Evolutionary conservation across 257 asterid species (phyloP).

Genomic region (Penstemon eatonii): DNA sequence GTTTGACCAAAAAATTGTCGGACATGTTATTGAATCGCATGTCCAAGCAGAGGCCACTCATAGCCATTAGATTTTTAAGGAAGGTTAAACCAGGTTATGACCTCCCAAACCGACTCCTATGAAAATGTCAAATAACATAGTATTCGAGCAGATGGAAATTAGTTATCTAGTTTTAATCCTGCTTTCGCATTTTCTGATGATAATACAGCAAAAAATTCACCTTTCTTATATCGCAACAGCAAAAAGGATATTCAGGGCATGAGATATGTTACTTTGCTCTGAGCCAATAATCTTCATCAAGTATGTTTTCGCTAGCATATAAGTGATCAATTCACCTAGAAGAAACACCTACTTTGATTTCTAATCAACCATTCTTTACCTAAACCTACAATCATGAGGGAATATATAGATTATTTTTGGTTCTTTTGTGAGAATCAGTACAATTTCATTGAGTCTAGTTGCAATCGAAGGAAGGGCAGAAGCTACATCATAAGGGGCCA

Average conservation of each 20-base stretch:
- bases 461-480: conserved; percentile 1
- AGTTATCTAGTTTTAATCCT: too few relatives aligned
- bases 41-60: neutral
- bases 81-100: neutral
- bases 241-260: too few relatives aligned
- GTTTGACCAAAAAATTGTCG: neutral
- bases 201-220: too few relatives aligned
- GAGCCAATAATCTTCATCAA: neutral
- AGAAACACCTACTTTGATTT: neutral
- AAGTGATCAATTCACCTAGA: neutral
- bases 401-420: neutral
- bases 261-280: neutral
- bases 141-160: too few relatives aligned
- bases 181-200: too few relatives aligned
- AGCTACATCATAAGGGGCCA: neutral
- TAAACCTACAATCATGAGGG: neutral
- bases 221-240: too few relatives aligned
- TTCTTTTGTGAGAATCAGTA: neutral
- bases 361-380: conserved; percentile 5
- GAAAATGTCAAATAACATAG: neutral
- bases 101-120: neutral
- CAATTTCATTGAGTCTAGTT: conserved; percentile 1
- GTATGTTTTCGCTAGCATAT: neutral
- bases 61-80: neutral
- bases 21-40: neutral